phyloP scores from a whole-genome alignment of 352 stramenopile genomes.

The Thraustotheca clavata region DNA sequence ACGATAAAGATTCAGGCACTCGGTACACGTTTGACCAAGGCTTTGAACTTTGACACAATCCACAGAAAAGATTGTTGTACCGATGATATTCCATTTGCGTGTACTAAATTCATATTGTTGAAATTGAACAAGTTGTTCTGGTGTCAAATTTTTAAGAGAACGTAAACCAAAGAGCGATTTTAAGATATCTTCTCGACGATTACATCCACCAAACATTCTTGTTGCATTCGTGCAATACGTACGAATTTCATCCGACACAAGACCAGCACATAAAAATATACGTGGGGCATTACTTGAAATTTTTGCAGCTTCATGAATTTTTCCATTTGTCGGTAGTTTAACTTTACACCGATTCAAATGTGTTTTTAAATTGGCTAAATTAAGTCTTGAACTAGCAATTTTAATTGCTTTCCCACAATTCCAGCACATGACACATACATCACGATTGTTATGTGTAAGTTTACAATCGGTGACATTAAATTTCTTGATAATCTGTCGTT shows the following conservation, averaged over 20 bases:
- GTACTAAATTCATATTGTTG: conserved; percentile 13
- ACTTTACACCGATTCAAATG: conserved; percentile 3
- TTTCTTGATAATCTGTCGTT: conserved; percentile 5
- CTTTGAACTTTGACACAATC: conserved; percentile 2
- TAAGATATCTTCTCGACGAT: conserved; percentile 10
- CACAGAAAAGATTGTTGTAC: conserved; percentile 5
- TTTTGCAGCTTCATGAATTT: neutral
- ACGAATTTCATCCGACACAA: conserved; percentile 10
- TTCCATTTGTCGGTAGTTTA: neutral
- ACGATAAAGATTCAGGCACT: conserved; percentile 5
- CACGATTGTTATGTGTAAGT: neutral
- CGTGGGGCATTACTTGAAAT: neutral
- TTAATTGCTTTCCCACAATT: conserved; percentile 11
- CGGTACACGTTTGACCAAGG: neutral
- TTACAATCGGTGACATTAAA: neutral
- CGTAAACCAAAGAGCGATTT: conserved; percentile 4
- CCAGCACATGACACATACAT: conserved; percentile 11
- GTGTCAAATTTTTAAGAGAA: conserved; percentile 10
- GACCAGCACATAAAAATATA: conserved; percentile 9
- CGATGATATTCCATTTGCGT: conserved; percentile 16
- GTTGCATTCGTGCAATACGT: conserved; percentile 9
- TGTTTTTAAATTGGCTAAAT: conserved; percentile 4
- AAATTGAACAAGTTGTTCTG: conserved; percentile 2
- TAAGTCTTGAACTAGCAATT: conserved; percentile 2
- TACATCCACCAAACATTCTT: conserved; percentile 8